These are phyloP conservation scores for Mucor mucedo DNA, from an alignment of 371 early-diverging fungal species.

Conservation along the genomic window DNA sequence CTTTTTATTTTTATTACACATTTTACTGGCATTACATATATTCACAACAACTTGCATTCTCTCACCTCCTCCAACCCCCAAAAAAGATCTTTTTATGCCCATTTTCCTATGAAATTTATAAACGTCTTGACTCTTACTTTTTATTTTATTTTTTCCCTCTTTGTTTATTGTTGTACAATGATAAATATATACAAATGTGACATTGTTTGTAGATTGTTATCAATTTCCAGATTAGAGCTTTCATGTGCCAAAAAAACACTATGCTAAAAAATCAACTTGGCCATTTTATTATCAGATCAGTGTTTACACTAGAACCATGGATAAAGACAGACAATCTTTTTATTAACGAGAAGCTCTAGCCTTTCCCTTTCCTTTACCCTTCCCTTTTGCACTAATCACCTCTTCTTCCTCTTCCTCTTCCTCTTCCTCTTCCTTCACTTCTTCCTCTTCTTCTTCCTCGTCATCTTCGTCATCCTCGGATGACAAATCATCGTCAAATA, in stretches of 20 bases:
- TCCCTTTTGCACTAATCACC: background rate
- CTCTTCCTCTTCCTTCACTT: slow-evolving; percentile 23
- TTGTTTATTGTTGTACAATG: slow-evolving; percentile 5
- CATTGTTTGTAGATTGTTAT: slow-evolving; percentile 10
- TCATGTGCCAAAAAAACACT: background rate
- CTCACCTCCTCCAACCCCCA: background rate
- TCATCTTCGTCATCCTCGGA: slow-evolving; percentile 36
- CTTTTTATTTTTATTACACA: too few relatives aligned
- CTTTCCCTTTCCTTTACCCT: slow-evolving; percentile 1
- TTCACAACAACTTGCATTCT: too few relatives aligned
- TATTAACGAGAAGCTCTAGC: background rate
- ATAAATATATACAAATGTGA: slow-evolving; percentile 6
- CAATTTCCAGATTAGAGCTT: slow-evolving; percentile 1
- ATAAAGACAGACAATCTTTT: too few relatives aligned
- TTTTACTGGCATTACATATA: too few relatives aligned
- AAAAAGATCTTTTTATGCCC: background rate
- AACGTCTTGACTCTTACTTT: background rate
- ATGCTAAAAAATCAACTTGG: too few relatives aligned
- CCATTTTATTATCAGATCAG: too few relatives aligned
- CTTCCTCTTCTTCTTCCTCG: slow-evolving; percentile 32
- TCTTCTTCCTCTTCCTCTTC: slow-evolving; percentile 16
- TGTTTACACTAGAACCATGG: too few relatives aligned
- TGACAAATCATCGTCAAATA: slow-evolving; percentile 46
- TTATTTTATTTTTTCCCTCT: background rate
- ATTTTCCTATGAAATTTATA: background rate